A percentile compares a stretch with the other conserved stretches of the same genome.
phyloP scores from a whole-genome alignment of 441 rosid species.

The Erysimum cheiri region DNA sequence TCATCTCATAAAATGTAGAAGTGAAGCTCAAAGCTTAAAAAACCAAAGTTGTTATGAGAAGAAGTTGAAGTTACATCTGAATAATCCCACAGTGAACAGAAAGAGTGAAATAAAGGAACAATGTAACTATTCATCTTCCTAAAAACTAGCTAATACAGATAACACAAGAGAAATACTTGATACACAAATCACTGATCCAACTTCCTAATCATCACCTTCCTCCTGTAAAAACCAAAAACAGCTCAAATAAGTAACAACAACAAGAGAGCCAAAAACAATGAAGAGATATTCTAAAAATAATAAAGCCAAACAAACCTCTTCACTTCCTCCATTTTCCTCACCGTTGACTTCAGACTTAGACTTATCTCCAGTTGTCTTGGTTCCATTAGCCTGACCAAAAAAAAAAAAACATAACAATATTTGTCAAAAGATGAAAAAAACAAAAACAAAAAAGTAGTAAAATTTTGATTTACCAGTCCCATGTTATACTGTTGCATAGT shows the following conservation, averaged over 20 bases:
- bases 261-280: neutral
- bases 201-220: conserved; percentile 51
- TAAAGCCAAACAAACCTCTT: conserved; percentile 51
- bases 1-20: conserved; percentile 12
- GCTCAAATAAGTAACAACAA: neutral
- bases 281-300: too few species aligned
- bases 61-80: conserved; percentile 31
- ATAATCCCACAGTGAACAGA: conserved; percentile 29
- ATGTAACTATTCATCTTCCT: conserved; percentile 30
- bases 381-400: conserved; percentile 53
- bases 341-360: conserved; percentile 68
- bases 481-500: conserved; percentile 59
- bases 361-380: conserved; percentile 53
- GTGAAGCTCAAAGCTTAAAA: conserved; percentile 21
- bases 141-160: conserved; percentile 36
- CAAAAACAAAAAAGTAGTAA: neutral
- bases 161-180: conserved; percentile 31
- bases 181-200: conserved; percentile 33
- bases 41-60: conserved; percentile 21
- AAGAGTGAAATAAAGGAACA: conserved; percentile 13
- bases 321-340: conserved; percentile 53
- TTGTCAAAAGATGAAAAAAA: neutral
- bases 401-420: neutral
- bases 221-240: conserved; percentile 48
- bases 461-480: conserved; percentile 47